Evolutionary conservation across 2,329 filamentous ascomycete species (phyloP).

Genomic region (Herpotrichia juniperi): DNA sequence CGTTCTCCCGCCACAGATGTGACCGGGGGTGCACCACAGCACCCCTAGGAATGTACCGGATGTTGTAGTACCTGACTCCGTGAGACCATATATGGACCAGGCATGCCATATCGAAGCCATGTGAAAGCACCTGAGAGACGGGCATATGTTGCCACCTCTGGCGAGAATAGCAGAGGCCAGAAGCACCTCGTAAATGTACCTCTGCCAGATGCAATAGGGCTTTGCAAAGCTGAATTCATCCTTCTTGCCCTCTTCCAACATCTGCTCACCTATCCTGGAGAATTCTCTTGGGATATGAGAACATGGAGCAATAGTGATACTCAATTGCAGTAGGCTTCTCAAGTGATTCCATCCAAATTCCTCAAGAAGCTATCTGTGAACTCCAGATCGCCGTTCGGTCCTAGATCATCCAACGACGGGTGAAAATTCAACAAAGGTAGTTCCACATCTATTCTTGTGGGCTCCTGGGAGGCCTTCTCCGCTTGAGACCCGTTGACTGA

Average conservation of each 20-base stretch:
- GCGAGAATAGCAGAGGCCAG: too few species aligned
- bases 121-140: not conserved
- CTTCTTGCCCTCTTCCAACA: too few species aligned
- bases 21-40: not conserved
- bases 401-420: slow-evolving; percentile 29
- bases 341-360: slow-evolving; percentile 22
- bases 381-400: slow-evolving; percentile 25
- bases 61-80: not conserved
- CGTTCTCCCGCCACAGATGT: not conserved
- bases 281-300: too few species aligned
- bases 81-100: not conserved
- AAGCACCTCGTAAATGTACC: too few species aligned
- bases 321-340: not conserved
- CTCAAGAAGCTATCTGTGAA: slow-evolving; percentile 35
- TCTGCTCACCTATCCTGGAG: too few species aligned
- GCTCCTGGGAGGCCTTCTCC: slow-evolving; percentile 9
- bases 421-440: slow-evolving; percentile 28
- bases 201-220: too few species aligned
- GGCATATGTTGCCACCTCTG: not conserved
- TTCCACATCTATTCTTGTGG: slow-evolving; percentile 15
- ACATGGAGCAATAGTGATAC: not conserved
- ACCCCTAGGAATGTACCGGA: not conserved
- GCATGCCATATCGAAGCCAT: not conserved
- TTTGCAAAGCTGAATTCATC: too few species aligned
- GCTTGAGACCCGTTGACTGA: too few species aligned